phyloP scores from a whole-genome alignment of 371 early-diverging fungal genomes.

The Capillidium heterosporum region DNA sequence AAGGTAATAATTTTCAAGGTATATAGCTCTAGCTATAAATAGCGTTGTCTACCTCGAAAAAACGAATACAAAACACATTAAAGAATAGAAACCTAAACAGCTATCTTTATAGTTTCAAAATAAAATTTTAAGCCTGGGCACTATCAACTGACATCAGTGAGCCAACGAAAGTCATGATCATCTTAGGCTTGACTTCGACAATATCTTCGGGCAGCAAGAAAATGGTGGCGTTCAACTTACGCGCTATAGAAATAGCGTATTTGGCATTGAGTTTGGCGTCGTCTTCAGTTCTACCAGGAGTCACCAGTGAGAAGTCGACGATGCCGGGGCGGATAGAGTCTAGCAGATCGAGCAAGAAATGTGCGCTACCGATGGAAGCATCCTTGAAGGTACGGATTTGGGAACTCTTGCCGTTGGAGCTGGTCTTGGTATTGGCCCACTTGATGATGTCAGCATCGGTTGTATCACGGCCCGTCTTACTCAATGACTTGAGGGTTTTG shows the following conservation, averaged over 20 bases:
- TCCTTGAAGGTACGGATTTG: constrained; percentile 74
- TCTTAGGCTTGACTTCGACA: constrained; percentile 79
- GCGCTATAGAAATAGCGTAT: constrained; percentile 90
- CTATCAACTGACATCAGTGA: constrained; percentile 2
- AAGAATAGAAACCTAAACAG: too few relatives aligned
- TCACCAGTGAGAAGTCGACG: constrained; percentile 75
- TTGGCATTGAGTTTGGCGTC: constrained; percentile 79
- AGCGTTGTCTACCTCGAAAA: too few relatives aligned
- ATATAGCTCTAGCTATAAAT: too few relatives aligned
- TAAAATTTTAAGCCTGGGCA: background rate
- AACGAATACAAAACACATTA: too few relatives aligned
- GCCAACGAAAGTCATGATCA: constrained; percentile 17
- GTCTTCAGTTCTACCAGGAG: constrained; percentile 62
- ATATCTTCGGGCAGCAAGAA: constrained; percentile 95
- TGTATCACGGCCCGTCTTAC: constrained; percentile 56
- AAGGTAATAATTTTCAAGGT: too few relatives aligned
- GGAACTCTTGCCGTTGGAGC: constrained; percentile 40
- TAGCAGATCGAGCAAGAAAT: constrained; percentile 79
- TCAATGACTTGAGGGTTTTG: constrained; percentile 70
- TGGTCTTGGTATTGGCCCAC: constrained; percentile 81
- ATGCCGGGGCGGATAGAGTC: constrained; percentile 78
- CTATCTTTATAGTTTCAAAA: too few relatives aligned
- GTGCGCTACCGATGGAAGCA: constrained; percentile 44
- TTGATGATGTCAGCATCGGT: constrained; percentile 79
- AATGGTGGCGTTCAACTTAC: constrained; percentile 94